Conservation (phyloP, 2,329 filamentous ascomycete species). For the Phialophora tarda region DNA sequence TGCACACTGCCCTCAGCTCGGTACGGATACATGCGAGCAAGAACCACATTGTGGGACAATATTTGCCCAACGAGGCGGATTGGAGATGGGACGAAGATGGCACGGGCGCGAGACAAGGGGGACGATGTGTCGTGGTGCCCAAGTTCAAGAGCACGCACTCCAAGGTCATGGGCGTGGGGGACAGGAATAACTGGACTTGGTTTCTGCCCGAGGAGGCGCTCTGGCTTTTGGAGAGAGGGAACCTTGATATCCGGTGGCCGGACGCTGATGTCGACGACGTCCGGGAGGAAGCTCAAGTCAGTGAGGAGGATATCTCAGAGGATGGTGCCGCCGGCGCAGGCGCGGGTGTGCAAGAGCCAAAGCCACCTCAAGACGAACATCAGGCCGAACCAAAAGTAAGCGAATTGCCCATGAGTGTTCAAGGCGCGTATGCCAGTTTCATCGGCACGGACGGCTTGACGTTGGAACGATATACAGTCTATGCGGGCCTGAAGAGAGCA, state of each 20-base stretch:
- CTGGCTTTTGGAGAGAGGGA: slow-evolving; percentile 86
- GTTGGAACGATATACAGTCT: slow-evolving; percentile 86
- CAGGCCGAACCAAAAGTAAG: slow-evolving; percentile 39
- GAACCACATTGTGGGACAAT: slow-evolving; percentile 71
- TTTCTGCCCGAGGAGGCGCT: slow-evolving; percentile 89
- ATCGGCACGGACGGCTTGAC: slow-evolving; percentile 70
- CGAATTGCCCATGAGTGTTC: slow-evolving; percentile 84
- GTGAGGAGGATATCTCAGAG: neutral
- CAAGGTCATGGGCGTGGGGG: slow-evolving; percentile 75
- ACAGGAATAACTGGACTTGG: slow-evolving; percentile 73
- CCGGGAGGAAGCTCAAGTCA: neutral
- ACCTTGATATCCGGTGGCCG: slow-evolving; percentile 86
- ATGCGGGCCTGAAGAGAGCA: slow-evolving; percentile 77
- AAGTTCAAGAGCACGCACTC: slow-evolving; percentile 74
- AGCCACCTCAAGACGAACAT: neutral
- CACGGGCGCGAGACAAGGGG: slow-evolving; percentile 31
- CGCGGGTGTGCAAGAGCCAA: neutral
- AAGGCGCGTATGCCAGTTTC: slow-evolving; percentile 86
- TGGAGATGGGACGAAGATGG: slow-evolving; percentile 35
- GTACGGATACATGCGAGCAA: slow-evolving; percentile 75
- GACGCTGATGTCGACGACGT: slow-evolving; percentile 38
- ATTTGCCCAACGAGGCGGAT: slow-evolving; percentile 50
- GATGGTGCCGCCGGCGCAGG: neutral
- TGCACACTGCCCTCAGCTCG: slow-evolving; percentile 84
- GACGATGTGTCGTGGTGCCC: slow-evolving; percentile 65